These are phyloP conservation scores for Monoraphidium neglectum DNA, from an alignment of 139 green algal genomes.

Conservation along the genomic window DNA sequence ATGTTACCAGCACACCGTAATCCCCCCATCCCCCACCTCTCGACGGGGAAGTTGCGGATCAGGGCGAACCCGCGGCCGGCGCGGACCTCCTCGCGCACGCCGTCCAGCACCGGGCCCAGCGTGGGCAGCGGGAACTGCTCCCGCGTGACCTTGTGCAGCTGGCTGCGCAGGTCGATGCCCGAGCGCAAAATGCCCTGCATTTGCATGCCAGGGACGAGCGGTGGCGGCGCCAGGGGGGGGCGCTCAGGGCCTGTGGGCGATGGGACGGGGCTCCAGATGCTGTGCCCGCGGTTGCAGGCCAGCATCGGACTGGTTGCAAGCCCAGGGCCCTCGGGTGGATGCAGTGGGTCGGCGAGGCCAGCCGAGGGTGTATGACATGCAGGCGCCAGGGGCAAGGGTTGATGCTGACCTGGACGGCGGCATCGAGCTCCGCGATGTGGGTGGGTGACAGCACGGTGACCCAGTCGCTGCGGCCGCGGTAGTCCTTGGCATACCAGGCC, in stretches of 20 bases:
- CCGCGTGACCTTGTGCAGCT: neutral
- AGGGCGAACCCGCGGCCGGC: constrained; percentile 47
- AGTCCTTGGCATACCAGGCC: constrained; percentile 44
- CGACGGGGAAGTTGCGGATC: constrained; percentile 26
- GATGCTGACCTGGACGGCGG: constrained; percentile 3
- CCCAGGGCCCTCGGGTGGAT: neutral
- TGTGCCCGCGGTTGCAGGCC: too few relatives aligned
- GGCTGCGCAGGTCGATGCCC: too few relatives aligned
- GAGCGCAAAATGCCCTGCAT: neutral
- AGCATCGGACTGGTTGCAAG: neutral
- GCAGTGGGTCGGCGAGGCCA: neutral
- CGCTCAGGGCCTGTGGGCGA: neutral
- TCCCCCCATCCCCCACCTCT: too few relatives aligned
- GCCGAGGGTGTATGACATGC: neutral
- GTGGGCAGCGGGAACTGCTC: constrained; percentile 35
- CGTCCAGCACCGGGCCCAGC: constrained; percentile 34
- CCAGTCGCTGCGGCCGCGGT: constrained; percentile 21
- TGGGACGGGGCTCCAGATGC: too few relatives aligned
- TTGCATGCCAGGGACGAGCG: neutral
- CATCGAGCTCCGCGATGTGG: constrained; percentile 24
- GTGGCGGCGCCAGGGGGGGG: neutral
- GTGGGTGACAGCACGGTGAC: constrained; percentile 31
- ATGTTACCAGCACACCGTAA: too few relatives aligned
- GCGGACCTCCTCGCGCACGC: constrained; percentile 34
- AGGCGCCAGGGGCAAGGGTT: neutral